Evolutionary conservation across 805 yeast species (phyloP).

Genomic region (Sugiyamaella lignohabitans): DNA sequence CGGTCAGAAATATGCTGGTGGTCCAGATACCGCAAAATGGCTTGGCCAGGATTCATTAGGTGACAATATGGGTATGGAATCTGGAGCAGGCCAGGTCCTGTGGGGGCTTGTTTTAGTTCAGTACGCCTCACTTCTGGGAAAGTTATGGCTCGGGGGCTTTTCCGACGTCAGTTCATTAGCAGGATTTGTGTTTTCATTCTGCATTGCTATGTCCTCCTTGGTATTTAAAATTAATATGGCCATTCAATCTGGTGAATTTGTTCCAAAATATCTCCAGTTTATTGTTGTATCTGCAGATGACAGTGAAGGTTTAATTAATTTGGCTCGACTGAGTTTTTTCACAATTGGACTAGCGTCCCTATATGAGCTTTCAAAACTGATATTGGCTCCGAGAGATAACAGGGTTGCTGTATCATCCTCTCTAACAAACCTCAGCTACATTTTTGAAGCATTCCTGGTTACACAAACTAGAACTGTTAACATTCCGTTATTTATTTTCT

Average conservation of each 20-base stretch:
- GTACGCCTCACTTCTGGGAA: slow-evolving; percentile 26
- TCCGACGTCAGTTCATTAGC: slow-evolving; percentile 25
- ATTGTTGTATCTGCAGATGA: slow-evolving; percentile 20
- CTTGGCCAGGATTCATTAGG: slow-evolving; percentile 27
- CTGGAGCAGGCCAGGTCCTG: slow-evolving; percentile 26
- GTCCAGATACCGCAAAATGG: slow-evolving; percentile 42
- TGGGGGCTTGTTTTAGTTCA: slow-evolving; percentile 47
- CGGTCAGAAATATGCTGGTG: slow-evolving; percentile 71
- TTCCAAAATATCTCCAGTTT: slow-evolving; percentile 38
- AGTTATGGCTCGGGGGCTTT: slow-evolving; percentile 21
- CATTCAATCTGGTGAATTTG: slow-evolving; percentile 45
- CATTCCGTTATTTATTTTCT: slow-evolving; percentile 48
- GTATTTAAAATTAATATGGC: slow-evolving; percentile 52
- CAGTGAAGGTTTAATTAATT: slow-evolving; percentile 17
- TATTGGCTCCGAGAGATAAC: slow-evolving; percentile 6
- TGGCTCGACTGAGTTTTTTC: slow-evolving; percentile 28
- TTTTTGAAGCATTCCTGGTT: slow-evolving; percentile 36
- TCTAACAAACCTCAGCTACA: neutral
- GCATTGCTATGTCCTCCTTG: slow-evolving; percentile 41
- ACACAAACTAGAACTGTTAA: slow-evolving; percentile 50
- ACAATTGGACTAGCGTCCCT: slow-evolving; percentile 20
- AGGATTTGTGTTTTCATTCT: slow-evolving; percentile 42
- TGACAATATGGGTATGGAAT: slow-evolving; percentile 2
- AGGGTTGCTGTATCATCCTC: neutral
- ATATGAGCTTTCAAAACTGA: slow-evolving; percentile 18